Percentiles rank a stretch among this genome's conserved stretches.
Evolutionary conservation across 306 rosid species (phyloP).

Genomic region (Aeschynomene evenia): DNA sequence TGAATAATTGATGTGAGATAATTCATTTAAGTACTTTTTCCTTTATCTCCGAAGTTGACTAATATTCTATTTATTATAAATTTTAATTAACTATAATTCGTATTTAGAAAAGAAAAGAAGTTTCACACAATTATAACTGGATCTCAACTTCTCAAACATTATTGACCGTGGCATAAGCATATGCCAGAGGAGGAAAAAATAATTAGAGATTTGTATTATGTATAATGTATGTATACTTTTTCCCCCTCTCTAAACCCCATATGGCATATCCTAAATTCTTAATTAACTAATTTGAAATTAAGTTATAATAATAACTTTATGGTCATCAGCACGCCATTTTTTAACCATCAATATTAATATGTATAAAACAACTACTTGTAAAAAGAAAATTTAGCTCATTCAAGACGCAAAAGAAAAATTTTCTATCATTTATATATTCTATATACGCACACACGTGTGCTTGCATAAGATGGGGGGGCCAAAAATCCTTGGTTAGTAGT

Average conservation of each 20-base stretch:
- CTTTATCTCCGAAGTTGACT: too few species aligned
- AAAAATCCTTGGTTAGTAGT: neutral
- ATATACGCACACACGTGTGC: constrained; percentile 22
- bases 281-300: neutral
- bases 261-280: too few species aligned
- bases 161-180: too few species aligned
- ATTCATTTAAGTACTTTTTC: too few species aligned
- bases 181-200: too few species aligned
- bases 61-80: too few species aligned
- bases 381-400: neutral
- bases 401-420: neutral
- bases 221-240: neutral
- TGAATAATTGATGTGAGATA: too few species aligned
- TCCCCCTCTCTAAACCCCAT: neutral
- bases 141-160: too few species aligned
- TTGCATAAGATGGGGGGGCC: neutral
- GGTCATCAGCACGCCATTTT: neutral
- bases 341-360: neutral
- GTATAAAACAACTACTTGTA: neutral
- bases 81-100: too few species aligned
- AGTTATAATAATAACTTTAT: neutral
- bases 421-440: neutral
- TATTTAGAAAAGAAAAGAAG: too few species aligned
- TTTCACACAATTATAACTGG: too few species aligned
- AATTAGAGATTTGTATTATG: too few species aligned